Evolutionary conservation across 2,329 filamentous ascomycete species (phyloP).

Genomic region (Rutstroemia sp.): DNA sequence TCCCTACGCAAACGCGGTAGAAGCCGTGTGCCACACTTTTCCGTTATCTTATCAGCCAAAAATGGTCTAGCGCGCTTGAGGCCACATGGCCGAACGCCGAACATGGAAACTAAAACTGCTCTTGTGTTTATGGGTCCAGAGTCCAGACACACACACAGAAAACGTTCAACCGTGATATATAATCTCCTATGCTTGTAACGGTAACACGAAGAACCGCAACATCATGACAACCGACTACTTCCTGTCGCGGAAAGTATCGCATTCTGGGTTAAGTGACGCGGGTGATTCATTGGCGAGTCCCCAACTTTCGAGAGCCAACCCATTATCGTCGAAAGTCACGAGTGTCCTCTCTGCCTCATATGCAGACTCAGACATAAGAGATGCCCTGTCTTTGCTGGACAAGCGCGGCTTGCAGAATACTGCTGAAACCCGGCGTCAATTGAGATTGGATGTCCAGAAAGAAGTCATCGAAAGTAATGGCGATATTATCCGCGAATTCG

Average conservation of each 20-base stretch:
- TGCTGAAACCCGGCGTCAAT: constrained; percentile 66
- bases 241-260: constrained; percentile 14
- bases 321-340: constrained; percentile 74
- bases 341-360: constrained; percentile 86
- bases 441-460: constrained; percentile 78
- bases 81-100: background rate
- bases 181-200: no score
- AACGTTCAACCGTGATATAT: background rate
- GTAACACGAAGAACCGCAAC: background rate
- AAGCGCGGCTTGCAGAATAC: constrained; percentile 63
- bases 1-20: background rate
- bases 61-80: background rate
- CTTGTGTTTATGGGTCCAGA: background rate
- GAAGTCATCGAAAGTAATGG: constrained; percentile 93
- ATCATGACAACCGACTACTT: constrained; percentile 26
- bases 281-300: constrained; percentile 19
- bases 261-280: constrained; percentile 19
- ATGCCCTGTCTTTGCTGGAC: constrained; percentile 75
- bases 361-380: constrained; percentile 83
- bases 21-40: background rate
- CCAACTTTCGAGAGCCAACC: constrained; percentile 38
- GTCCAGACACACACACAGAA: background rate
- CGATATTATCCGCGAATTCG: constrained; percentile 80
- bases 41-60: constrained; percentile 7
- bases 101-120: background rate